Base-by-base conservation (phyloP, 2,329 filamentous ascomycete species). In the Fusarium newnesense region DNA sequence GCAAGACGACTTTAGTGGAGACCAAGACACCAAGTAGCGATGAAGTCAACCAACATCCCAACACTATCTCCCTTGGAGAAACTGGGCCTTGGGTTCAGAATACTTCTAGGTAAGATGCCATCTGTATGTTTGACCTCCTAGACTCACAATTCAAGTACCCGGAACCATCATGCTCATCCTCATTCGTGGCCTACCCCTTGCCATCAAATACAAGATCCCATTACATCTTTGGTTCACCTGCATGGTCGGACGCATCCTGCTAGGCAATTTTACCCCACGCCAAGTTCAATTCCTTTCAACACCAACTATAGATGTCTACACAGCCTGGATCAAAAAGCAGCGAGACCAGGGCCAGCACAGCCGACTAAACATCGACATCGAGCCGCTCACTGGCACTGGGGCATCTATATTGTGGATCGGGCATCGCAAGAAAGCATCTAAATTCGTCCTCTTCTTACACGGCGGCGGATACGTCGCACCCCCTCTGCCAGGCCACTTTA, bases 71-170 rank as follows among this genome's bases (percentile, higher is more conserved):
- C 19, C 1, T 4, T 9, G 1, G 52, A 54, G 36, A 54, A 21
- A 12, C 1, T 54, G 19, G 13, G 21, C 7, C 26, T 54, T 18
- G 52, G 19, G 0, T 8, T n/a, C 3, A 24, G 12, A 1, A 5
- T 54, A 4, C 36, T 40, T 9, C 19, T 40, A 10, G 24, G 50
- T 54, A 9, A 54, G 34, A 2, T 13, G 0, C 0, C 9, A 18
- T 2, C 7, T 12, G 4, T 13, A 2, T 37, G 5, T 2, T 5
- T 28, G 2, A 3, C 24, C 24, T 11, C 12, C 0, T 28, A 16
- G 3, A 30, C 50, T 54, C 7, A 54, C 34, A n/a, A 4, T 10
- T 18, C 3, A 12, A 54, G 52, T 40, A 19, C 52, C 52, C 4
- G 36, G 36, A 10, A 54, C 34, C 2, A 40, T 54, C 26, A 11